Evolutionary conservation across 768 basidiomycete genomes (phyloP), one percentile per base, ranked within the genome.

Genomic region (Leccinum subgranulosum): DNA sequence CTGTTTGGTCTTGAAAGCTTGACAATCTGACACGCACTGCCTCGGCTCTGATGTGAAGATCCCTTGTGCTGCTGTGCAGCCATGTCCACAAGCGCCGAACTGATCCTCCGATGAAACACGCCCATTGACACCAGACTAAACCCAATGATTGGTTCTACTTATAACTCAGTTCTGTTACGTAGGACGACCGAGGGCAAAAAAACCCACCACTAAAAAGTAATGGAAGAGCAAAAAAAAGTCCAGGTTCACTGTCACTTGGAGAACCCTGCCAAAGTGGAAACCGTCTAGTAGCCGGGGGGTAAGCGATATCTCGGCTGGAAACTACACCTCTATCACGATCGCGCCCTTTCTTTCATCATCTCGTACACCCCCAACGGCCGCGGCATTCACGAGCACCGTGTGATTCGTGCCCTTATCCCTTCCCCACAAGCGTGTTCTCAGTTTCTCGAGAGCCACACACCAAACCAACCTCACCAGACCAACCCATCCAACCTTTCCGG

Each of bases 291-390:
- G 6, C 43, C 43, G 7, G 17, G 19, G 43, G 43, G 6, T 8
- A n/a, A 41, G 39, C 49, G 17, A 49, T 15, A 2, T 31, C 49
- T 14, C 17, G 19, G 6, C 6, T 33, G 12, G 41, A 51, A 25
- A 31, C 19, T 51, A 59, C 48, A 59, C 8, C 46, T 52, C 58
- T 25, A 29, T 46, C 36, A 29, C n/a, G 5, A 52, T 21, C 9
- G 50, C 55, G 28, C 56, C 58, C 25, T 34, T 59, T 19, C 58
- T 52, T 49, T 59, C 58, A 17, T 59, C 51, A 23, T 59, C 58
- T 6, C 58, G 56, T 9, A 58, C 1, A 9, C 55, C 58, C n/a
- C 50, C 46, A 7, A 51, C 49, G 6, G 56, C 46, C 15, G 58
- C 45, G 3, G 58, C 58, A 34, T 58, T 59, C 34, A 58, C 58